Conservation (phyloP, 2,329 filamentous ascomycete species). For the Dactylellina drechsleri region DNA sequence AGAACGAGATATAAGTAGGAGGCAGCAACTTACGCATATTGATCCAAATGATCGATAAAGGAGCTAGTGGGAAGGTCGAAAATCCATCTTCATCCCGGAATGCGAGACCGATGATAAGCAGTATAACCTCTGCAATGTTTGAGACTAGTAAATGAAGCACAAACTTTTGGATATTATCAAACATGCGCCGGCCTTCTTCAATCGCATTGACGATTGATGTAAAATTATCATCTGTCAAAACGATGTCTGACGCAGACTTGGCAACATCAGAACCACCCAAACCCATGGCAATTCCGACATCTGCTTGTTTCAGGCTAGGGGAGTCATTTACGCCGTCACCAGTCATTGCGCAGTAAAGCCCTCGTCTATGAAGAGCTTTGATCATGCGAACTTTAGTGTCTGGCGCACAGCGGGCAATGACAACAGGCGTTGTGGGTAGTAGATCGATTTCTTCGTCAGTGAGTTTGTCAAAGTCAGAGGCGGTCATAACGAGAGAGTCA, state of each 20-base stretch:
- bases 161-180: conserved; percentile 90
- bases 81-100: conserved; percentile 78
- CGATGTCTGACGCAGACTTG: conserved; percentile 76
- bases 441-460: conserved; percentile 79
- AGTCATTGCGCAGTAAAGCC: conserved; percentile 84
- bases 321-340: conserved; percentile 90
- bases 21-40: conserved; percentile 71
- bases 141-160: conserved; percentile 80
- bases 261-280: conserved; percentile 83
- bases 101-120: conserved; percentile 79
- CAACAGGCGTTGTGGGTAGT: conserved; percentile 76
- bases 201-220: conserved; percentile 84
- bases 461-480: conserved; percentile 80
- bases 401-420: conserved; percentile 84
- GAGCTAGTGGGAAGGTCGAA: conserved; percentile 86
- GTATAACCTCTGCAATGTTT: conserved; percentile 85
- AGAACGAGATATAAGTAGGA: not conserved
- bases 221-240: conserved; percentile 85
- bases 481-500: conserved; percentile 77
- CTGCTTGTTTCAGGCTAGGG: conserved; percentile 79
- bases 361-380: conserved; percentile 80
- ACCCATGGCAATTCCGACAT: conserved; percentile 93
- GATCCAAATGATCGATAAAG: conserved; percentile 90
- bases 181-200: conserved; percentile 83
- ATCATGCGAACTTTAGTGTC: conserved; percentile 92